A percentile compares a stretch with the other conserved stretches of the same genome.
These are phyloP conservation scores for Trypanosoma rangeli DNA, from an alignment of 208 protist species.

Conservation along the genomic window DNA sequence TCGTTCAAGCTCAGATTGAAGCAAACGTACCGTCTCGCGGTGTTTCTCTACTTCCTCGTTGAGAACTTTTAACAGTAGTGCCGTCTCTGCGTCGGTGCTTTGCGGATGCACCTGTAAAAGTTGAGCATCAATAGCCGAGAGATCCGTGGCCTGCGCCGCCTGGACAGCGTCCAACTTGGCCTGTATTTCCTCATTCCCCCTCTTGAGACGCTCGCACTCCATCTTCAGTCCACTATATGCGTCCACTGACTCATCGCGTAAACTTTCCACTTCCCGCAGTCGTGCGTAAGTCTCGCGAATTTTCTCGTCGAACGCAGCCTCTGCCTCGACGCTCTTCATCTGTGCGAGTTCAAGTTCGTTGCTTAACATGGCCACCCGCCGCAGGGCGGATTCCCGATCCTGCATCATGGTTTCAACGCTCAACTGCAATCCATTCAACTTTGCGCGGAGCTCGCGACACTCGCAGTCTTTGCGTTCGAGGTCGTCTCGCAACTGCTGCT, in stretches of 20 bases:
- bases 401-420: constrained; percentile 45
- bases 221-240: constrained; percentile 9
- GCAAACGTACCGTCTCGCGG: constrained; percentile 47
- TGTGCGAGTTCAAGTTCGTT: constrained; percentile 83
- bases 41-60: constrained; percentile 77
- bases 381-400: constrained; percentile 64
- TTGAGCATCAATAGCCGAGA: neutral
- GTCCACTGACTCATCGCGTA: constrained; percentile 33
- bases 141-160: constrained; percentile 16
- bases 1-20: constrained; percentile 61
- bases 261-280: constrained; percentile 30
- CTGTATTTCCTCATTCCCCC: constrained; percentile 28
- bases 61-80: constrained; percentile 76
- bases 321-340: constrained; percentile 42
- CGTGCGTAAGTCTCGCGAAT: constrained; percentile 29
- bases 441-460: constrained; percentile 46
- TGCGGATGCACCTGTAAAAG: constrained; percentile 23
- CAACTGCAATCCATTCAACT: constrained; percentile 51
- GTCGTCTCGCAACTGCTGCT: constrained; percentile 46
- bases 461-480: constrained; percentile 44
- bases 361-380: constrained; percentile 53
- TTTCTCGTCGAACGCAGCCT: constrained; percentile 26
- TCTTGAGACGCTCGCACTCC: constrained; percentile 35
- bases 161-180: constrained; percentile 30
- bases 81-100: constrained; percentile 66